Conservation (phyloP, 192 early-diverging fungal species). For the Umbelopsis vinacea region DNA sequence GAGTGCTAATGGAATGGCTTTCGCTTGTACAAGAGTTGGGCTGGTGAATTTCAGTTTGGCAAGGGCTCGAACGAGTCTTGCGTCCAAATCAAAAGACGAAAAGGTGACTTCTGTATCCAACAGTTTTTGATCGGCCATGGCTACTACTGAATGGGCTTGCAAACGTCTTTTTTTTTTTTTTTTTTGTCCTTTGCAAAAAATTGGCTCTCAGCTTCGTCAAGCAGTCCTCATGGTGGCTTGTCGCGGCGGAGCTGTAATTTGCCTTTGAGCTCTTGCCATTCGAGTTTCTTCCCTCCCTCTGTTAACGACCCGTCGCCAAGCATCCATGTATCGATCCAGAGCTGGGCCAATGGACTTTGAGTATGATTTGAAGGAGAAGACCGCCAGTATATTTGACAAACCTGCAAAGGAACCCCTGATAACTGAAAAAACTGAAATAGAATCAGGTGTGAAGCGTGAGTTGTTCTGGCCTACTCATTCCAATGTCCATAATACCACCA, state of each 20-base stretch:
- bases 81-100: conserved; percentile 77
- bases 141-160: background rate
- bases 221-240: conserved; percentile 6
- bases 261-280: background rate
- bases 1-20: conserved; percentile 89
- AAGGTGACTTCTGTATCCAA: conserved; percentile 59
- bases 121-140: conserved; percentile 44
- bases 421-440: conserved; percentile 16
- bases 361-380: background rate
- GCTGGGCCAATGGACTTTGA: conserved; percentile 16
- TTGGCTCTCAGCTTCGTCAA: background rate
- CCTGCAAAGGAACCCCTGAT: background rate
- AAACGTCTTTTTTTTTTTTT: too few species aligned
- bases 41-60: conserved; percentile 80
- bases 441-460: conserved; percentile 8
- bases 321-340: conserved; percentile 14
- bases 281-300: background rate
- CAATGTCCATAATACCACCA: background rate
- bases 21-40: conserved; percentile 90
- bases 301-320: background rate
- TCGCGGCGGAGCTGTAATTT: background rate
- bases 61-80: conserved; percentile 85
- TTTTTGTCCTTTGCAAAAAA: background rate
- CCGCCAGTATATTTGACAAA: background rate
- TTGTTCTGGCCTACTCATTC: background rate